Base-by-base conservation (phyloP, 768 basidiomycete genomes). In the Auricularia sp. region DNA sequence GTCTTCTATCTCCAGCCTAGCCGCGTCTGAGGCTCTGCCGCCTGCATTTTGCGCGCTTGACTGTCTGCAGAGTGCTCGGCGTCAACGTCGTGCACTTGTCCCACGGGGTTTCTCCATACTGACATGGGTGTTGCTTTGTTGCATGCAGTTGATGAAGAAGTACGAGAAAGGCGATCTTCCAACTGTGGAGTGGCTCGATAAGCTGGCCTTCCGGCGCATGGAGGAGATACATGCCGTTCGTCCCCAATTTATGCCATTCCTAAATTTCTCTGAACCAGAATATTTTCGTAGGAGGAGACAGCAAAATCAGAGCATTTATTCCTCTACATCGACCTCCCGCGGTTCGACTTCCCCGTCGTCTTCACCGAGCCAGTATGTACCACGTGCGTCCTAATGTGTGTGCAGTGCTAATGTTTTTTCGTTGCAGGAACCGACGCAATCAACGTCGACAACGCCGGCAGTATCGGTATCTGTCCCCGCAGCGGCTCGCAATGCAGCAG, bases 331-430 rank as follows among this genome's bases (percentile, higher is more conserved):
- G 97, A 98, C 77, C 74, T 98, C 33, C 97, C 95, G 1, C 84
- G 93, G 42, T 99, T 98, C 72, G 96, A 98, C 72, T 98, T 98
- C 72, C 97, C 97, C 0, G 89, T 99, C 21, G 87, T 98, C 63
- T 99, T 90, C 74, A 91, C 88, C 67, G 96, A 99, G 77, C 84
- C 90, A 8, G 91, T 89, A 51, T 68, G 87, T 78, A 29, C 29
- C 29, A 29, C 29, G 29, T 29, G 29, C 29, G 29, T 29, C 29
- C 29, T 29, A 29, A 29, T 29, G 29, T 29, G 29, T 29, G 29
- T 29, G 29, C 39, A 7, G 12, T 42, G 12, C 3, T 42, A 7
- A 42, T 14, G 43, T 11, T 34, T 6, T 36, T 10, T 14, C 29
- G 21, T 61, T 39, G 33, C 39, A 69, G 64, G 65, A 69, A 16